Percentiles rank a stretch among this genome's conserved stretches.
These are phyloP conservation scores for Blepharisma japonicum DNA, from an alignment of 73 alveolate species.

Conservation along the genomic window DNA sequence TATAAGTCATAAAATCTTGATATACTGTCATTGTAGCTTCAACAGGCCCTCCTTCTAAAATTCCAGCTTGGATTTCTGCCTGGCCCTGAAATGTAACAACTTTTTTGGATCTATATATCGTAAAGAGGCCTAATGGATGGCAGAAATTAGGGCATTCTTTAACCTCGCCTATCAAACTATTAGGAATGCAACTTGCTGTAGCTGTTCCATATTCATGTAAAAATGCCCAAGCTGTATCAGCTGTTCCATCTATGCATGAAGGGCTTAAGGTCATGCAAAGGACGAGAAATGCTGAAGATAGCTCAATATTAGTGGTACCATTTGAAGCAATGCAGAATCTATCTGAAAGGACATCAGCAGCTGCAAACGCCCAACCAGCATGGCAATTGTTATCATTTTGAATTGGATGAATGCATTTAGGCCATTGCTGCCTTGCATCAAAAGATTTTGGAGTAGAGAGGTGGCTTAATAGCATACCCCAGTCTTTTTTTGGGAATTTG, in stretches of 20 bases:
- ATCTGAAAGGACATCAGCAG: constrained; percentile 92
- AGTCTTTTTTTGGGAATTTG: neutral
- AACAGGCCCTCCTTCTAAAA: too few relatives aligned
- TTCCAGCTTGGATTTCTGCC: too few relatives aligned
- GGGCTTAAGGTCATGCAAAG: constrained; percentile 61
- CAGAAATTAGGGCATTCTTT: too few relatives aligned
- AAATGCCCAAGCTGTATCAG: constrained; percentile 76
- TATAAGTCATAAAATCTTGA: constrained; percentile 79
- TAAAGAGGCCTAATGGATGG: too few relatives aligned
- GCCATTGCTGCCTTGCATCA: constrained; percentile 58
- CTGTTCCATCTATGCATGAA: constrained; percentile 83
- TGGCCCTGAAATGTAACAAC: too few relatives aligned
- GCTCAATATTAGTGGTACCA: constrained; percentile 45
- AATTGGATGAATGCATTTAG: constrained; percentile 59
- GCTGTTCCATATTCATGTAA: neutral
- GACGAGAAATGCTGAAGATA: constrained; percentile 70
- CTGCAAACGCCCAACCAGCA: constrained; percentile 98
- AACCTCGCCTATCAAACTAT: neutral
- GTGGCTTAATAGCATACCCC: constrained; percentile 2
- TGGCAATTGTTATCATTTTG: constrained; percentile 85
- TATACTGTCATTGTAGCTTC: constrained; percentile 23
- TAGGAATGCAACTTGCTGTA: neutral
- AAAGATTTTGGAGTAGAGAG: constrained; percentile 13
- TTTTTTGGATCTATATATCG: too few relatives aligned
- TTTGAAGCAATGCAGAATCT: constrained; percentile 82